A percentile compares a stretch with the other conserved stretches of the same genome.
These are phyloP conservation scores for Raddia distichophylla DNA, from an alignment of 176 grass and related monocot species.

Conservation along the genomic window DNA sequence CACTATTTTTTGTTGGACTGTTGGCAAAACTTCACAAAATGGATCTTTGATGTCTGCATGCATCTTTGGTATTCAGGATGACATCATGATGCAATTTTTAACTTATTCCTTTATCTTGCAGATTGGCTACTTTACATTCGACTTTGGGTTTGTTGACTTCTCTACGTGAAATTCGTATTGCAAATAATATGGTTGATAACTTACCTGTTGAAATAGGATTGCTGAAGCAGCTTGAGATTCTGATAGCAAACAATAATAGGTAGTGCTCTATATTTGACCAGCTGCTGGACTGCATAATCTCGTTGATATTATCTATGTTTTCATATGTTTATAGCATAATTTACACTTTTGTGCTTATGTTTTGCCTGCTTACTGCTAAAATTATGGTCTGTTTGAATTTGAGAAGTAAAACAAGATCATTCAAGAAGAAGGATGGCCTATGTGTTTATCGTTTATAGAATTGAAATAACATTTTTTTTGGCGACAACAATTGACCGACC, in stretches of 20 bases:
- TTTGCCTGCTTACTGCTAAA: conserved; percentile 22
- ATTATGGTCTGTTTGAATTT: not conserved
- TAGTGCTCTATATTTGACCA: conserved; percentile 44
- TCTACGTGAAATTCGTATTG: conserved; percentile 74
- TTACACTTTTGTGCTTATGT: not conserved
- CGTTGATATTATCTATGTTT: conserved; percentile 32
- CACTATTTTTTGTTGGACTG: not conserved
- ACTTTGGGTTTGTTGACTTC: conserved; percentile 64
- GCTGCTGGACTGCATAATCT: conserved; percentile 16
- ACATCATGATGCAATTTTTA: conserved; percentile 17
- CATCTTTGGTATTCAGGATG: conserved; percentile 30
- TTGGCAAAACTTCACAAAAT: not conserved
- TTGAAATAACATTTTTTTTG: not conserved
- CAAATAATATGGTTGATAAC: conserved; percentile 64
- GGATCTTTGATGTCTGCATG: conserved; percentile 11
- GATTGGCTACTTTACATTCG: conserved; percentile 73
- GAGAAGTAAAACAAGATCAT: not conserved
- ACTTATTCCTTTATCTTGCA: conserved; percentile 49
- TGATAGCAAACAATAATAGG: conserved; percentile 87
- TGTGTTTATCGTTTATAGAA: not conserved
- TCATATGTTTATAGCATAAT: conserved; percentile 5
- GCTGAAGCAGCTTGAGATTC: conserved; percentile 74
- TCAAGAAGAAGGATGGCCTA: not conserved
- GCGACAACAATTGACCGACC: not conserved
- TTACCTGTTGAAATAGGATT: conserved; percentile 81